A percentile compares a stretch with the other conserved stretches of the same genome.
Evolutionary conservation across 2,329 filamentous ascomycete species (phyloP).

Genomic region (Colletotrichum salicis): DNA sequence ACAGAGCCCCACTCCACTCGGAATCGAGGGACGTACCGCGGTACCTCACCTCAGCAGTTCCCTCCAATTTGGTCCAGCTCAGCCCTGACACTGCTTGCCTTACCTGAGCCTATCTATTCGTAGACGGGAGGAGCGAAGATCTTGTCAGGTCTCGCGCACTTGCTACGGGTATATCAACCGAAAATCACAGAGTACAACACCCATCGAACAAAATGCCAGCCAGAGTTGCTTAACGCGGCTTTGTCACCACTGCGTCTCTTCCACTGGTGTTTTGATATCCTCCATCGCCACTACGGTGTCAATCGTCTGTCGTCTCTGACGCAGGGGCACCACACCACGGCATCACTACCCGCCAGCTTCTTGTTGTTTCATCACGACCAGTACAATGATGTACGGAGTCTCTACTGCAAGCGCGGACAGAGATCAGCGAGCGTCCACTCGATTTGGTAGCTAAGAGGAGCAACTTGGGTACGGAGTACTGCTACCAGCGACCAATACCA

Average conservation of each 20-base stretch:
- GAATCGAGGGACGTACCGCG: not conserved
- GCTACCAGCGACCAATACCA: constrained; percentile 1
- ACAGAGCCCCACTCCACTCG: not conserved
- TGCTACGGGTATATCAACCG: not conserved
- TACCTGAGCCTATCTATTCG: constrained; percentile 14
- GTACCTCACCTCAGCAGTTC: constrained; percentile 7
- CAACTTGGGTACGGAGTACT: constrained; percentile 1
- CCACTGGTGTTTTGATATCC: not conserved
- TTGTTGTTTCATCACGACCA: constrained; percentile 22
- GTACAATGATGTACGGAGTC: not conserved
- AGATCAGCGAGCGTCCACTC: constrained; percentile 19
- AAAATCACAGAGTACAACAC: too few relatives aligned
- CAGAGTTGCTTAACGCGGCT: too few relatives aligned
- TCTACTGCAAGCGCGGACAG: constrained; percentile 14
- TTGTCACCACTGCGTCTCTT: too few relatives aligned
- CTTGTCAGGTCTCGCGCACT: not conserved
- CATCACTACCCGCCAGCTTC: not conserved
- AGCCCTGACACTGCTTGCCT: constrained; percentile 23
- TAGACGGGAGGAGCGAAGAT: not conserved
- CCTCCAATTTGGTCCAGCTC: constrained; percentile 13
- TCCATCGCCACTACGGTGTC: not conserved
- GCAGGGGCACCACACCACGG: constrained; percentile 25
- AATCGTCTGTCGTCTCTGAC: not conserved
- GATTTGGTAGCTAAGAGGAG: constrained; percentile 1
- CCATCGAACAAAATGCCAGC: too few relatives aligned